Base-by-base conservation (phyloP, 2,329 filamentous ascomycete genomes). In the Hymenoscyphus fraxineus region DNA sequence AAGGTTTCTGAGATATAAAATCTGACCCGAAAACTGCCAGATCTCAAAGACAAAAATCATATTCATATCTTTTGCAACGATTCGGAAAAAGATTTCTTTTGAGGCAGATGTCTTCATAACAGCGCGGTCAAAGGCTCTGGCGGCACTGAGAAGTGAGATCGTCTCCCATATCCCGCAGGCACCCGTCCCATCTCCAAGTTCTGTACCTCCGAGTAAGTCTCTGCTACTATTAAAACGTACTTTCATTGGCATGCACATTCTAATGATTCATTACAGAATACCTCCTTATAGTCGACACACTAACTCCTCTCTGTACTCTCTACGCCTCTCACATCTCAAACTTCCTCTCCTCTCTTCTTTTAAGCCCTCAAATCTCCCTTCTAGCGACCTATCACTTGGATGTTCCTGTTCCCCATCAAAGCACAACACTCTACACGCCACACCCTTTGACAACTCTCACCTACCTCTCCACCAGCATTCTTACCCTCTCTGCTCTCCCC, bases 401-500 rank as follows among this genome's bases (percentile, higher is more conserved):
- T 77, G 83, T 94, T 3, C 89, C 92, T 0, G 77, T 86, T 32
- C 69, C 75, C 13, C 68, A 72, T 39, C 70, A 72, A 58, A 77
- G 64, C 41, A 78, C 76, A 69, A 81, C 84, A 72, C 47, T 54
- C 7, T 88, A 91, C 77, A 79, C 85, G 19, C 92, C 93, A 0
- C 79, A 86, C 35, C 87, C 92, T 0, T 81, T 96, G 13, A 87
- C 87, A 1, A 80, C 93, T 0, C 81, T 98, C 27, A 85, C 83
- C 57, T 96, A 96, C 77, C 87, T 97, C 64, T 91, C 93, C n/a
- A 99, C 95, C 3, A 89, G 92, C 3, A 85, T 98, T 61, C 82
- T 98, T 65, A 87, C 85, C 4, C 81, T 91, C 0, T 87, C 89
- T 47, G 90, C 87, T 15, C 83, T 97, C 47, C 80, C 86, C 7